Evolutionary conservation across 2,329 filamentous ascomycete species (phyloP), one percentile per base, ranked within the genome.

Genomic region (Paecilomyces niveus): DNA sequence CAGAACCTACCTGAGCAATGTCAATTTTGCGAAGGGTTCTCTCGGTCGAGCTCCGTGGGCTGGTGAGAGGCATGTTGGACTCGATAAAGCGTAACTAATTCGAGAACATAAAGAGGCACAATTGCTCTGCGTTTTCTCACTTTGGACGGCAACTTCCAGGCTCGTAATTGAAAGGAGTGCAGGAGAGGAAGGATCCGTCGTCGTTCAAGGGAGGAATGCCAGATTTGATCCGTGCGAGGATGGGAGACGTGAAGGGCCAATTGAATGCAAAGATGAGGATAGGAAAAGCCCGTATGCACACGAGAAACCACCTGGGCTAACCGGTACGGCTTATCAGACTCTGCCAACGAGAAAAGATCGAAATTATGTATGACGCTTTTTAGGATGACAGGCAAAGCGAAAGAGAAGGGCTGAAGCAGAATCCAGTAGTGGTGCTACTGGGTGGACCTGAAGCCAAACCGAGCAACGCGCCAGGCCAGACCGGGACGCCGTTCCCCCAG

Each of bases 11-110:
- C 68, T 76, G 73, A 33, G 73, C 71, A 59, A 76, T 71, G 63
- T 76, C 73, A 54, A 75, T 73, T 66, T 75, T 75, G 57, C 71
- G 73, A 62, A 74, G 71, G 6, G 72, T 70, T 63, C 72, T 72
- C 63, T 74, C 71, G 50, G 70, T 68, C 55, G 69, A 72, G 54
- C 65, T 65, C 55, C 58, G 57, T 26, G 70, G 68, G 58, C 67
- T 68, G 39, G 63, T 64, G 50, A 68, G 62, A 58, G 68, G 62
- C 72, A 75, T 75, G 65, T 60, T 63, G 60, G 58, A 45, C 55
- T 49, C n/a, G 26, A 57, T 55, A 54, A 57, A 61, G 58, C 57
- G 50, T 58, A 63, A 55, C 26, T 57, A 59, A 61, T 57, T 39
- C 60, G 33, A 58, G 61, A 52, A 55, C 58, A 56, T 57, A 51